These are phyloP conservation scores for Senecio squalidus DNA, from an alignment of 140 eudicot genomes.

Conservation along the genomic window DNA sequence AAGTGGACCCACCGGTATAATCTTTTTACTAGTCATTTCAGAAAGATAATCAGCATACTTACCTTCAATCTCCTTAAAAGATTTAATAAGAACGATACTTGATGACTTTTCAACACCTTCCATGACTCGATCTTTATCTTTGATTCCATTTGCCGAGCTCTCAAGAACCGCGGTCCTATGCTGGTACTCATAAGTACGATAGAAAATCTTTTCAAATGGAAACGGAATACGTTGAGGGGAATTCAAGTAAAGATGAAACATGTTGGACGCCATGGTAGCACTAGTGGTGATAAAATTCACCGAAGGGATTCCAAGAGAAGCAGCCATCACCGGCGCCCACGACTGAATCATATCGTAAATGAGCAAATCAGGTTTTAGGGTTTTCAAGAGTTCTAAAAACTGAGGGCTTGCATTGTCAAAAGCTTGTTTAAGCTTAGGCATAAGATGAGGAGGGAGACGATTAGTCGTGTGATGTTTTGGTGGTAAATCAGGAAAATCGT, in stretches of 20 bases:
- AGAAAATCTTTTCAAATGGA: slow-evolving; percentile 20
- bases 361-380: slow-evolving; percentile 21
- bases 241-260: slow-evolving; percentile 12
- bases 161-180: slow-evolving; percentile 2
- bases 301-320: slow-evolving; percentile 12
- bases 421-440: slow-evolving; percentile 27
- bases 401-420: slow-evolving; percentile 12
- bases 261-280: slow-evolving; percentile 6
- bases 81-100: slow-evolving; percentile 17
- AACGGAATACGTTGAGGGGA: slow-evolving; percentile 1
- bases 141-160: slow-evolving; percentile 5
- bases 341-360: slow-evolving; percentile 21
- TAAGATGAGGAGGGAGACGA: slow-evolving; percentile 22
- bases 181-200: slow-evolving; percentile 3
- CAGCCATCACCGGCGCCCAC: slow-evolving; percentile 19
- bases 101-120: slow-evolving; percentile 13
- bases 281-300: slow-evolving; percentile 26
- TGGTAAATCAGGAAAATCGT: slow-evolving; percentile 15
- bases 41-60: slow-evolving; percentile 25
- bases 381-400: slow-evolving; percentile 8
- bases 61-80: slow-evolving; percentile 23
- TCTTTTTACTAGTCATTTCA: not conserved
- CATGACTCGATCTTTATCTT: slow-evolving; percentile 5
- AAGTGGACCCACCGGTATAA: slow-evolving; percentile 31
- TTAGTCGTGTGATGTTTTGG: slow-evolving; percentile 25